These are phyloP conservation scores for Hyphopichia burtonii DNA, from an alignment of 1,139 yeast genomes.

Conservation along the genomic window DNA sequence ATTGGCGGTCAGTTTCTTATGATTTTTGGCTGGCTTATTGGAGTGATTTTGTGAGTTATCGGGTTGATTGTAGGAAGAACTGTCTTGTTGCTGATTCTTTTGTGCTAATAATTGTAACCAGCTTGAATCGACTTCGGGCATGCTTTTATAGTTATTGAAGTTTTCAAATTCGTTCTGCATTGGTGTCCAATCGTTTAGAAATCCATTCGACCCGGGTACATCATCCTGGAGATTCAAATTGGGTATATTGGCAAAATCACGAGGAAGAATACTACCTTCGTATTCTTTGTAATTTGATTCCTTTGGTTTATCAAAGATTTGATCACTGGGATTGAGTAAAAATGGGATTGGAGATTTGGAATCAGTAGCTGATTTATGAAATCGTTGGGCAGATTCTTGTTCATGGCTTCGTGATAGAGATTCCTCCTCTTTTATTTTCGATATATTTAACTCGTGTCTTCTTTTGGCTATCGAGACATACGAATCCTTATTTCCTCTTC, in stretches of 20 bases:
- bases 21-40: not conserved
- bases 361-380: not conserved
- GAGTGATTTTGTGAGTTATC: too few species aligned
- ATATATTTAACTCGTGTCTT: not conserved
- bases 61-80: not conserved
- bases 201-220: not conserved
- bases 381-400: not conserved
- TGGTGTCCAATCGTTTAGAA: not conserved
- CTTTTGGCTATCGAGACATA: not conserved
- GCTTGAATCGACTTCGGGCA: conserved; percentile 1
- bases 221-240: not conserved
- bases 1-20: not conserved
- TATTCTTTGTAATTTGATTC: not conserved
- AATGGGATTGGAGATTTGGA: not conserved
- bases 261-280: not conserved
- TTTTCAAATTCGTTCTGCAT: not conserved
- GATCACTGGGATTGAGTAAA: not conserved
- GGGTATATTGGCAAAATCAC: conserved; percentile 3
- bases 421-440: not conserved
- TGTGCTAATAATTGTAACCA: conserved; percentile 3
- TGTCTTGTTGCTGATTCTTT: not conserved
- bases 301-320: not conserved
- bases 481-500: not conserved
- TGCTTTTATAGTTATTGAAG: not conserved
- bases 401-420: not conserved